Evolutionary conservation across 352 stramenopile species (phyloP).

Genomic region (Elongisporangium anandrum): DNA sequence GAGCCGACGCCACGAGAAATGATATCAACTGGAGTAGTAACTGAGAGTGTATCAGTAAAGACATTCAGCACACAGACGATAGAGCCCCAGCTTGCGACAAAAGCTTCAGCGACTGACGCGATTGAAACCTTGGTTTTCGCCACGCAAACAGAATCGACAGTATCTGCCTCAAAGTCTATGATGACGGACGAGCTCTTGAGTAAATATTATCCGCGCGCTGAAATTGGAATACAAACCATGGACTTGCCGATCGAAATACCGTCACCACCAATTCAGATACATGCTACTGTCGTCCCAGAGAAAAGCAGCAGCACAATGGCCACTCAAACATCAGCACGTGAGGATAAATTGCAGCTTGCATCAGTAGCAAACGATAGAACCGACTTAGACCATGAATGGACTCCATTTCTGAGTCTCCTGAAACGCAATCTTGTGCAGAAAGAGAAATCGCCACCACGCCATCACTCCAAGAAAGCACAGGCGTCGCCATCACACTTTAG

Average conservation of each 20-base stretch:
- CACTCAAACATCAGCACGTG: neutral
- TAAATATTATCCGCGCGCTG: neutral
- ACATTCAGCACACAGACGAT: neutral
- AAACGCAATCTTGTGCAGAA: conserved; percentile 30
- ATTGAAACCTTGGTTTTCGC: neutral
- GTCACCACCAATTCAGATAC: neutral
- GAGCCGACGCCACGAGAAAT: neutral
- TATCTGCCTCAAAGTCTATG: neutral
- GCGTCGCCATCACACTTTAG: neutral
- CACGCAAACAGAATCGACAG: neutral
- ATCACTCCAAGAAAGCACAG: conserved; percentile 4
- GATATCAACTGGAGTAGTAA: neutral
- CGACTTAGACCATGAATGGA: conserved; percentile 21
- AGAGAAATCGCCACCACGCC: conserved; percentile 16
- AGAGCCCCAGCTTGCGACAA: neutral
- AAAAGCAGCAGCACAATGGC: neutral
- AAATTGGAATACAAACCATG: neutral
- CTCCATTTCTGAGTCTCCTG: conserved; percentile 32
- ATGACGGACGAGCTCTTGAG: neutral
- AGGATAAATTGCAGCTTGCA: neutral
- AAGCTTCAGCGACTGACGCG: neutral
- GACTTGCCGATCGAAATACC: neutral
- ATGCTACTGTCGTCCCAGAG: neutral
- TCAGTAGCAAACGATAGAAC: neutral
- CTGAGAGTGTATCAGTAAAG: neutral